Evolutionary conservation across 345 rosid species (phyloP).

Genomic region (Salix exigua): DNA sequence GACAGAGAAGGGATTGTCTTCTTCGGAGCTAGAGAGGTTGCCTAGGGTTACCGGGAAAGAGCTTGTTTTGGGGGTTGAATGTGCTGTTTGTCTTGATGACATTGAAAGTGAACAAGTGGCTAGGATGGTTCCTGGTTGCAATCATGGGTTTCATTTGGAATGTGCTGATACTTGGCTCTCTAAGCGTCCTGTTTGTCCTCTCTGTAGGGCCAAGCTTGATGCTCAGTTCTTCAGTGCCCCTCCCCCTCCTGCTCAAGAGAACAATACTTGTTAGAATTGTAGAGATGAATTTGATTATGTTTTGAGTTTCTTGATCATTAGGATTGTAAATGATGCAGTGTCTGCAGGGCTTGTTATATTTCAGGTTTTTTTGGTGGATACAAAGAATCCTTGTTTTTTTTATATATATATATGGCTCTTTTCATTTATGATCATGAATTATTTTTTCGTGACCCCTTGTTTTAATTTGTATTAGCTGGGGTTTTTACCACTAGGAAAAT

Average conservation of each 20-base stretch:
- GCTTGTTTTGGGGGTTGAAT: slow-evolving; percentile 57
- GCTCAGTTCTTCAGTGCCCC: slow-evolving; percentile 16
- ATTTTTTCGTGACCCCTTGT: too few species aligned
- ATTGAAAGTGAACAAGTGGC: slow-evolving; percentile 53
- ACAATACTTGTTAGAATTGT: slow-evolving; percentile 13
- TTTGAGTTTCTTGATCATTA: not conserved
- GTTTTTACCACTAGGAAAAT: too few species aligned
- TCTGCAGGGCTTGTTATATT: not conserved
- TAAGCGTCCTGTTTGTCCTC: slow-evolving; percentile 55
- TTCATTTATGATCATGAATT: too few species aligned
- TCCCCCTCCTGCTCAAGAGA: not conserved
- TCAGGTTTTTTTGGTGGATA: too few species aligned
- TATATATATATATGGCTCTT: too few species aligned
- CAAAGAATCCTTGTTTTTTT: too few species aligned
- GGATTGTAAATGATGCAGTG: not conserved
- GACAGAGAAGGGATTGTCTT: slow-evolving; percentile 45
- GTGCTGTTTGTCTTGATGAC: slow-evolving; percentile 82
- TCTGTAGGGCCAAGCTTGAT: slow-evolving; percentile 57
- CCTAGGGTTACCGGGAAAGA: slow-evolving; percentile 67
- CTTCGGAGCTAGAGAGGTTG: slow-evolving; percentile 54
- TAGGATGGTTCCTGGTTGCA: slow-evolving; percentile 74
- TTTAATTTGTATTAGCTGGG: too few species aligned
- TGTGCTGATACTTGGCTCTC: slow-evolving; percentile 89
- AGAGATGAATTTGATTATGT: not conserved
- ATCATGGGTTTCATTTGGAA: slow-evolving; percentile 72